These are phyloP conservation scores for Paramecium caudatum DNA, from an alignment of 73 alveolate species.

Conservation along the genomic window DNA sequence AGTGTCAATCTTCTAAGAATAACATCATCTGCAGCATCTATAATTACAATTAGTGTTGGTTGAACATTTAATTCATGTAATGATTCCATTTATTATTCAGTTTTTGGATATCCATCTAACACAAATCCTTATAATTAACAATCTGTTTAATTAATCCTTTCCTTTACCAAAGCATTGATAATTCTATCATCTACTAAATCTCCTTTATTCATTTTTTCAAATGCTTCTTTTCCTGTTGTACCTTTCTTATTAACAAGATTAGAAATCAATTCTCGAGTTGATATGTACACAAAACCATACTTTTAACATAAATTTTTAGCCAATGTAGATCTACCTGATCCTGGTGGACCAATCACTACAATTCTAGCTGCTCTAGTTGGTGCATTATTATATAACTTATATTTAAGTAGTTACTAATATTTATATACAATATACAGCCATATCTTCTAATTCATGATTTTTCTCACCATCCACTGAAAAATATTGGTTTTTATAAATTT, in stretches of 20 bases:
- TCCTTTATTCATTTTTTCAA: constrained; percentile 82
- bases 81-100: constrained; percentile 86
- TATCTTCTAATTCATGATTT: constrained; percentile 66
- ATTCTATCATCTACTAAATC: constrained; percentile 90
- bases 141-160: constrained; percentile 88
- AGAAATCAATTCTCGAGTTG: constrained; percentile 85
- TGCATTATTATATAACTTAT: constrained; percentile 84
- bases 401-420: constrained; percentile 79
- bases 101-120: constrained; percentile 94
- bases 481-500: constrained; percentile 85
- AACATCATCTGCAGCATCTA: constrained; percentile 84
- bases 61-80: constrained; percentile 83
- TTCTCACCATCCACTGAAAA: constrained; percentile 85
- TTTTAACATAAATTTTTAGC: constrained; percentile 84
- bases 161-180: constrained; percentile 84
- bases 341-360: constrained; percentile 97
- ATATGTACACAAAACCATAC: constrained; percentile 89
- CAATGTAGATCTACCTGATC: constrained; percentile 92
- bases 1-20: constrained; percentile 78
- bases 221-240: constrained; percentile 82
- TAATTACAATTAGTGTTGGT: constrained; percentile 86
- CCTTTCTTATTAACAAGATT: constrained; percentile 87
- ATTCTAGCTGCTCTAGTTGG: constrained; percentile 97
- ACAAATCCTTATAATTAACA: constrained; percentile 95
- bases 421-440: constrained; percentile 80